A percentile compares a stretch with the other conserved stretches of the same genome.
phyloP scores from a whole-genome alignment of 768 basidiomycete genomes.

The Cystobasidium onofrii region DNA sequence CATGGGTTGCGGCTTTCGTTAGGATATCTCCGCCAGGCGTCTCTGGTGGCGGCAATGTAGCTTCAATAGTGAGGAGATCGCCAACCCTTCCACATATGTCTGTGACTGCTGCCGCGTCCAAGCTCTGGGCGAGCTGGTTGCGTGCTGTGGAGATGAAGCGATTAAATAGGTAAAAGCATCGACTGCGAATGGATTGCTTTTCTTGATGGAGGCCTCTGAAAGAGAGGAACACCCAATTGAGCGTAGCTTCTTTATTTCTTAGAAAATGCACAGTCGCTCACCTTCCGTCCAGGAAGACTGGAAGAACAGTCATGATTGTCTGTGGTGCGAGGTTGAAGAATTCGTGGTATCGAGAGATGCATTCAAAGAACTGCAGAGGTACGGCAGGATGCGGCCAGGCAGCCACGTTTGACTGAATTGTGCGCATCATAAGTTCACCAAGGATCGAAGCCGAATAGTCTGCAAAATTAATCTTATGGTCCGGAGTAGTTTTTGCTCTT shows the following conservation, averaged over 20 bases:
- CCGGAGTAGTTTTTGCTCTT: slow-evolving; percentile 44
- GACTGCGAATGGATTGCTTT: slow-evolving; percentile 60
- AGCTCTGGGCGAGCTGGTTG: slow-evolving; percentile 55
- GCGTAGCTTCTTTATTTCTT: background rate
- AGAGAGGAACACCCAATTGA: background rate
- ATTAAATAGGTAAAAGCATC: slow-evolving; percentile 85
- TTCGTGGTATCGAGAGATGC: slow-evolving; percentile 79
- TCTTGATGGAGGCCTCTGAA: slow-evolving; percentile 75
- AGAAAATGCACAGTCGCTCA: slow-evolving; percentile 47
- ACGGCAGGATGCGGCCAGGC: slow-evolving; percentile 76
- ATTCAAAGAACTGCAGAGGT: slow-evolving; percentile 84
- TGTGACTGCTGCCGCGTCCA: slow-evolving; percentile 57
- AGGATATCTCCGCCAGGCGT: slow-evolving; percentile 59
- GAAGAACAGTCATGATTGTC: slow-evolving; percentile 74
- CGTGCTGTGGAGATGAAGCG: slow-evolving; percentile 78
- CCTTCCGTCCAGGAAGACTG: slow-evolving; percentile 78
- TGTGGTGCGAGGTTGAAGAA: slow-evolving; percentile 92
- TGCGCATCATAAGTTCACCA: slow-evolving; percentile 76
- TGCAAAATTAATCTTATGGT: slow-evolving; percentile 58
- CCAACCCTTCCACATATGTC: slow-evolving; percentile 62
- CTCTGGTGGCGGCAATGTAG: slow-evolving; percentile 69
- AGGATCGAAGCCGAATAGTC: slow-evolving; percentile 77
- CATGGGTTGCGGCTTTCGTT: slow-evolving; percentile 66
- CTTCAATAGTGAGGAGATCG: slow-evolving; percentile 68
- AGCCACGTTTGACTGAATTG: slow-evolving; percentile 73